Conservation (phyloP, 805 yeast species). For the Pichia rugopelliculosa region DNA sequence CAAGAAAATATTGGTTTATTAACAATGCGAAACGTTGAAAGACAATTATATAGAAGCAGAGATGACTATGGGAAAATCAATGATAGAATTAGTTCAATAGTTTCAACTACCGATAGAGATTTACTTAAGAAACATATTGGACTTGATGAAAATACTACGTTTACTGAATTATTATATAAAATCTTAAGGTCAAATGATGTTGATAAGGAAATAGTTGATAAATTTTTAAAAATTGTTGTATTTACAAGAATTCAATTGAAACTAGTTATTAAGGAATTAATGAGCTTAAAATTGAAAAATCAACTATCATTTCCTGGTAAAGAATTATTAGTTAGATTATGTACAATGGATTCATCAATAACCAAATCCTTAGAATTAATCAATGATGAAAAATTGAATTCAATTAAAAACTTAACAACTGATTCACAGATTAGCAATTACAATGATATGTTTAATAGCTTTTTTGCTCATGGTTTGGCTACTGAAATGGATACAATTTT, state of each 20-base stretch:
- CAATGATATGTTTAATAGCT: neutral
- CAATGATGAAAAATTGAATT: constrained; percentile 8
- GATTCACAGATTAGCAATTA: neutral
- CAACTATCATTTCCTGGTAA: constrained; percentile 61
- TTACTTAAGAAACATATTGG: constrained; percentile 7
- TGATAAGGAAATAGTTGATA: constrained; percentile 15
- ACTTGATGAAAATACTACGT: constrained; percentile 10
- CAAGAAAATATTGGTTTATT: constrained; percentile 70
- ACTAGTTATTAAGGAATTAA: constrained; percentile 46
- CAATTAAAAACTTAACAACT: neutral
- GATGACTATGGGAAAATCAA: constrained; percentile 3
- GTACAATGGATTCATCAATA: constrained; percentile 63
- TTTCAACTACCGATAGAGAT: constrained; percentile 13
- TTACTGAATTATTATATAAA: constrained; percentile 19
- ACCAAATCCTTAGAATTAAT: constrained; percentile 42
- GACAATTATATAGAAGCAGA: constrained; percentile 28
- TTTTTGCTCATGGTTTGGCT: neutral
- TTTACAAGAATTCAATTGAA: constrained; percentile 37
- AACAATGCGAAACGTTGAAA: constrained; percentile 77
- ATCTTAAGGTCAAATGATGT: constrained; percentile 14
- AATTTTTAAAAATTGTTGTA: constrained; percentile 34
- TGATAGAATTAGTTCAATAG: constrained; percentile 7
- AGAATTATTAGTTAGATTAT: constrained; percentile 62
- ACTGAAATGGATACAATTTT: neutral
- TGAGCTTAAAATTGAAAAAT: constrained; percentile 47